Percentiles rank a stretch among this genome's conserved stretches.
Conservation (phyloP, 257 asterid species). For the Paraleonurus japonicus region DNA sequence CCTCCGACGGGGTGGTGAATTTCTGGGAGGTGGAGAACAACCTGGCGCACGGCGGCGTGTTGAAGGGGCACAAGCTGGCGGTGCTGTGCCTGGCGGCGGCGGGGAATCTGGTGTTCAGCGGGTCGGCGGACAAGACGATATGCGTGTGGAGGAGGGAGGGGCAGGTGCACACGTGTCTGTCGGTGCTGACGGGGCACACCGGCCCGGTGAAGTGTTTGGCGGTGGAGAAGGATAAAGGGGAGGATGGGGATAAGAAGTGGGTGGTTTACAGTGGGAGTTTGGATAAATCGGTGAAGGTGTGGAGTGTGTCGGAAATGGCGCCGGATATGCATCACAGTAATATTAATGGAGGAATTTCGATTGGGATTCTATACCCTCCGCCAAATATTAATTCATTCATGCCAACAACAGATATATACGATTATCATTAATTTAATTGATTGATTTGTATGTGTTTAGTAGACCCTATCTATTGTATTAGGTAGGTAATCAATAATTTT, state of each 20-base stretch:
- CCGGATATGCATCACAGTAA: constrained; percentile 12
- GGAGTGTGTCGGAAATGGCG: constrained; percentile 11
- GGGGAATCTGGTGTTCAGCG: background rate
- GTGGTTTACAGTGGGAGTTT: constrained; percentile 3
- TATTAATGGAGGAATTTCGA: background rate
- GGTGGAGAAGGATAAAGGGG: constrained; percentile 6
- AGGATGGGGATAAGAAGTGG: constrained; percentile 2
- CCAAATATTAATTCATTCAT: background rate
- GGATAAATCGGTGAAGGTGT: constrained; percentile 1
- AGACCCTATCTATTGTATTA: background rate
- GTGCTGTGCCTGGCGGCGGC: constrained; percentile 12
- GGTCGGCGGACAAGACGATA: constrained; percentile 12
- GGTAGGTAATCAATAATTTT: background rate
- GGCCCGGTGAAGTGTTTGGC: constrained; percentile 10
- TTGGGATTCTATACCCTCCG: background rate
- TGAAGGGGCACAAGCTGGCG: constrained; percentile 14
- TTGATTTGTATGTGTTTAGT: background rate
- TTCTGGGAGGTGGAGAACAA: constrained; percentile 3
- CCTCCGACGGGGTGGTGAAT: constrained; percentile 4
- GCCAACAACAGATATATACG: background rate
- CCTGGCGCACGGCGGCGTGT: background rate
- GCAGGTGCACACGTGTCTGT: background rate
- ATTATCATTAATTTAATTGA: background rate
- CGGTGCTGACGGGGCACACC: constrained; percentile 12
- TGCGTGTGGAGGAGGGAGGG: constrained; percentile 15